Evolutionary conservation across 768 basidiomycete species (phyloP), one percentile per base, ranked within the genome.

Genomic region (Trametes gibbosa): DNA sequence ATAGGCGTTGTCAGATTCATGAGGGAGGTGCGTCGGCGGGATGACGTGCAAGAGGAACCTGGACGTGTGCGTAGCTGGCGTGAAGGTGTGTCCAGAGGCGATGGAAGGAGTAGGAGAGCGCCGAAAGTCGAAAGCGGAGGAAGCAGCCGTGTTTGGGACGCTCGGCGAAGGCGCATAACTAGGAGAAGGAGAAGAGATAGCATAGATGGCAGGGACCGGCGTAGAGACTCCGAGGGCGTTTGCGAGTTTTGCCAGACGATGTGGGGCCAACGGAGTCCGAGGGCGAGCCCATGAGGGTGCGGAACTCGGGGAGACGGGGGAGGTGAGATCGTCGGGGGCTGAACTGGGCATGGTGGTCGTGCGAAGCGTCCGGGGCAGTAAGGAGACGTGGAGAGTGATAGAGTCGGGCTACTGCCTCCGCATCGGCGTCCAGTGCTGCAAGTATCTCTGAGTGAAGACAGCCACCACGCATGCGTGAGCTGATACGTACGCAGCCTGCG

Each of bases 221-320:
- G 85, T 86, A 3, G 88, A 79, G 37, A 94, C 84, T 46, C 92
- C 92, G 43, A 94, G 84, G 3, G 92, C 91, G 68, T 93, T 93
- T 16, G 90, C 92, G 23, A 94, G 77, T 64, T 87, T 90, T 35
- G 89, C 92, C 10, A 93, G 83, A 13, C 89, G 80, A 64, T 89
- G 81, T 5, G 92, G 90, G 3, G 90, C 73, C 8, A 93, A 75
- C 3, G 91, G 92, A 23, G 86, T 71, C 66, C 83, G 87, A 58
- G 89, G 89, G 6, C 82, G 83, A 3, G 75, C 76, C 88, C 89
- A 88, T 70, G 77, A 63, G 7, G 69, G 65, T 23, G 59, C 46
- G 10, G 59, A 58, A 8, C 39, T 41, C 12, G 53, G 35, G 14
- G 69, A 64, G 19, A 46, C 41, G 3, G 62, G 63, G 29, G 67